A percentile compares a stretch with the other conserved stretches of the same genome.
These are phyloP conservation scores for Salix dunnii DNA, from an alignment of 345 rosid species.

Conservation along the genomic window DNA sequence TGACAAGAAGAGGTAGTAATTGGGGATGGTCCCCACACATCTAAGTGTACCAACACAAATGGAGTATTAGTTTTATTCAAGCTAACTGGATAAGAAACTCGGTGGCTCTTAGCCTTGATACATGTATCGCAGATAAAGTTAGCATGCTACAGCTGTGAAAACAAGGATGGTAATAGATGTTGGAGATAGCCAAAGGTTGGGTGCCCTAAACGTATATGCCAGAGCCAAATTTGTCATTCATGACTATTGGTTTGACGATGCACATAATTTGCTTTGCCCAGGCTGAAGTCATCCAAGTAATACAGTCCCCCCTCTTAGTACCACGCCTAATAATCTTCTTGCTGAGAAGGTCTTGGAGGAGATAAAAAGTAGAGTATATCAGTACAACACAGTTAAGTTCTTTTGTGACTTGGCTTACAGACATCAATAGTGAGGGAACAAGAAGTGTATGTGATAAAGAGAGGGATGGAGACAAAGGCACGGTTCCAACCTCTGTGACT, in stretches of 20 bases:
- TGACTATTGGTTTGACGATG: accelerated
- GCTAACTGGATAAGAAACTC: background rate
- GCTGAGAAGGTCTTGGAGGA: background rate
- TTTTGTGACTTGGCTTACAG: background rate
- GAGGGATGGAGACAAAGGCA: too few relatives aligned
- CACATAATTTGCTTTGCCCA: background rate
- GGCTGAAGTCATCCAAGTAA: background rate
- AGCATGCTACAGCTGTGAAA: too few relatives aligned
- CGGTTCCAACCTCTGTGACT: too few relatives aligned
- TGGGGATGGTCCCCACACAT: too few relatives aligned
- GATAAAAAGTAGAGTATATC: background rate
- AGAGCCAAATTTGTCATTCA: background rate
- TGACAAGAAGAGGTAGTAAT: background rate
- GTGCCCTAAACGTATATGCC: background rate
- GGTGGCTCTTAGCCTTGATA: background rate
- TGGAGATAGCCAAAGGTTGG: too few relatives aligned
- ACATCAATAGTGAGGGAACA: too few relatives aligned
- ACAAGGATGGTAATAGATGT: too few relatives aligned
- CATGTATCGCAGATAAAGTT: background rate
- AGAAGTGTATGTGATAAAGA: too few relatives aligned
- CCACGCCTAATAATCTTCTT: background rate
- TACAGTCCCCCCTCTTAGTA: background rate
- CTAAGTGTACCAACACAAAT: too few relatives aligned
- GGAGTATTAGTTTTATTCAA: background rate
- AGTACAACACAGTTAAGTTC: background rate